phyloP scores from a whole-genome alignment of 192 early-diverging fungal genomes.

The Coemansia umbellata region DNA sequence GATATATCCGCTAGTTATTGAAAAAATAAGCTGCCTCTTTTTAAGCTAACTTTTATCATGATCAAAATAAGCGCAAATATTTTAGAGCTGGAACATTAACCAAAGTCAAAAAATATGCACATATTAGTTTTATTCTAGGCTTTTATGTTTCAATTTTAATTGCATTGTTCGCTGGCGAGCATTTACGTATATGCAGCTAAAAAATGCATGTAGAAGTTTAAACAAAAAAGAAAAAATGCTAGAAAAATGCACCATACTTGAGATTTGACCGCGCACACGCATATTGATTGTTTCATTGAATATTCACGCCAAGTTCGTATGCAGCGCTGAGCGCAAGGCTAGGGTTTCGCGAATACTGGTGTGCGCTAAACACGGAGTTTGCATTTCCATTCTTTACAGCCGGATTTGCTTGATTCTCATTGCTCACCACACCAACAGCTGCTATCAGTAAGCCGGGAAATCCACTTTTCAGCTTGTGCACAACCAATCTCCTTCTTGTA shows the following conservation, averaged over 20 bases:
- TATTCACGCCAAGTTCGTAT: constrained; percentile 59
- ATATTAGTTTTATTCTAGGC: no score
- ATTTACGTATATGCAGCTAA: no score
- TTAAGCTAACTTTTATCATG: no score
- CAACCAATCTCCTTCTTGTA: constrained; percentile 63
- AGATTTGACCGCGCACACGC: constrained; percentile 20
- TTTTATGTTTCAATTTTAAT: no score
- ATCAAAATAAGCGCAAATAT: no score
- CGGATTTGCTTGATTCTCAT: constrained; percentile 58
- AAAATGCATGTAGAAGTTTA: no score
- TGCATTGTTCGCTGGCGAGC: no score
- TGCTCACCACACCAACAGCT: constrained; percentile 63
- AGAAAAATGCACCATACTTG: constrained; percentile 10
- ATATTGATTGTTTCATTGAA: constrained; percentile 60
- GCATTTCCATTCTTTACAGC: constrained; percentile 63
- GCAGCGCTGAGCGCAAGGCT: constrained; percentile 61
- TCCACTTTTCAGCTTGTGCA: constrained; percentile 53
- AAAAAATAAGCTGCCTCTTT: no score
- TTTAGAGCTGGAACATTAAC: no score
- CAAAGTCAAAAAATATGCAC: no score
- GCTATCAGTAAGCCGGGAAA: constrained; percentile 50
- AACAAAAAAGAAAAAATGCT: background rate
- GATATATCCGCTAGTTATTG: no score
- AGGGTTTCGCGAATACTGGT: constrained; percentile 64
- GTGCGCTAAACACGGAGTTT: constrained; percentile 63